Conservation (phyloP, 176 grass and related monocot genomes). For the Oryza punctata region DNA sequence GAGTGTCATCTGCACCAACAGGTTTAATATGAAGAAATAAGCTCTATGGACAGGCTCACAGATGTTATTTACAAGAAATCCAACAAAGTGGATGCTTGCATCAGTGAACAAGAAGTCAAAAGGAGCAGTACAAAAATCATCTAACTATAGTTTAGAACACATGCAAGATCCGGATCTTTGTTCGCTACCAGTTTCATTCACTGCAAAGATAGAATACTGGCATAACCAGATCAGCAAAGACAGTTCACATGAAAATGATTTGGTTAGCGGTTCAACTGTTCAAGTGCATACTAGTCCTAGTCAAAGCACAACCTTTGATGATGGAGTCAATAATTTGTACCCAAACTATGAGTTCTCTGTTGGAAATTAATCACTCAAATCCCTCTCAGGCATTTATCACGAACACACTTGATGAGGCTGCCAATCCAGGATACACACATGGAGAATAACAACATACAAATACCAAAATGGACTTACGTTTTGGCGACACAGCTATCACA, state of each 20-base stretch:
- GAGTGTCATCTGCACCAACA: conserved; percentile 77
- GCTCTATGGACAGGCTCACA: neutral
- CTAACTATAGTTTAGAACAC: neutral
- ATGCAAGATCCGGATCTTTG: neutral
- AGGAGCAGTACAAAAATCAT: neutral
- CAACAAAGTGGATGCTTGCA: neutral
- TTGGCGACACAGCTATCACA: too few relatives aligned
- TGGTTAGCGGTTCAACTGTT: neutral
- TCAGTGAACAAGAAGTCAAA: conserved; percentile 7
- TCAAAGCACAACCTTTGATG: neutral
- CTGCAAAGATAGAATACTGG: neutral
- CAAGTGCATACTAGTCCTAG: neutral
- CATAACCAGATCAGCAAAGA: neutral
- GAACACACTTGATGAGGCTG: too few relatives aligned
- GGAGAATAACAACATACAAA: too few relatives aligned
- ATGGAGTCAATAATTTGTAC: neutral
- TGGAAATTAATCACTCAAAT: neutral
- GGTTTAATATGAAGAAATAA: conserved; percentile 38
- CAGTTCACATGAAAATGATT: neutral
- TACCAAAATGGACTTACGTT: too few relatives aligned
- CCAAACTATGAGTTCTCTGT: neutral
- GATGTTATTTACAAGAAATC: neutral
- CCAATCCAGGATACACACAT: too few relatives aligned
- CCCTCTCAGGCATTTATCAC: neutral
- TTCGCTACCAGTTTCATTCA: neutral